phyloP scores from a whole-genome alignment of 257 asterid genomes.

The Lycium ferocissimum region DNA sequence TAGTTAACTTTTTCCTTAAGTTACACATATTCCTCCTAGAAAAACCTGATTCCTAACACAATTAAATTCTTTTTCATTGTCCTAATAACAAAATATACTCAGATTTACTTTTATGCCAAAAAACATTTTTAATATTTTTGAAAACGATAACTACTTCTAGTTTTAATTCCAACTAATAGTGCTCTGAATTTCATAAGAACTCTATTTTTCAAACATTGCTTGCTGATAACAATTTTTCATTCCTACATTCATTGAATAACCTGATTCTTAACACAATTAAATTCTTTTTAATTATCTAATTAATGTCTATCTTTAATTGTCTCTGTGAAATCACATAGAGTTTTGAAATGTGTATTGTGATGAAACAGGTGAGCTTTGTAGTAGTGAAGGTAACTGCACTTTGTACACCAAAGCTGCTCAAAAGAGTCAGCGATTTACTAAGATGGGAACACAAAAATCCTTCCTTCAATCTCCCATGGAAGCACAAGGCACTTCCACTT shows the following conservation, averaged over 20 bases:
- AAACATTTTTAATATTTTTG: too few species aligned
- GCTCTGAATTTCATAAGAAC: too few species aligned
- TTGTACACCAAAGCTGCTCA: slow-evolving; percentile 61
- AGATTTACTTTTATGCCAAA: too few species aligned
- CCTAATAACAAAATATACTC: not conserved
- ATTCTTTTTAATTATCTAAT: not conserved
- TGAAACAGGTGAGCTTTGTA: slow-evolving; percentile 71
- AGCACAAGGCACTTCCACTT: slow-evolving; percentile 58
- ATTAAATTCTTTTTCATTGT: not conserved
- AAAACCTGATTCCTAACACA: not conserved
- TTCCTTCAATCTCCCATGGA: slow-evolving; percentile 78
- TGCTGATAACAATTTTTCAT: not conserved
- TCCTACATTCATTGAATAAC: not conserved
- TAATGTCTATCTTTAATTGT: not conserved
- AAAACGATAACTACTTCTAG: too few species aligned
- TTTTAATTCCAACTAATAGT: too few species aligned
- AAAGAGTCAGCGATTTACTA: slow-evolving; percentile 75
- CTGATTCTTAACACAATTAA: not conserved
- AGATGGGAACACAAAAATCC: slow-evolving; percentile 68
- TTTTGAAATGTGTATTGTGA: too few species aligned
- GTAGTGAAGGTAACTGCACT: slow-evolving; percentile 89
- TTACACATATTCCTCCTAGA: not conserved
- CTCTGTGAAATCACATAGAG: too few species aligned
- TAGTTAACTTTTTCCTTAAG: not conserved
- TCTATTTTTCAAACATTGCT: not conserved